These are phyloP conservation scores for Cynara cardunculus DNA, from an alignment of 129 eudicot genomes.

Conservation along the genomic window DNA sequence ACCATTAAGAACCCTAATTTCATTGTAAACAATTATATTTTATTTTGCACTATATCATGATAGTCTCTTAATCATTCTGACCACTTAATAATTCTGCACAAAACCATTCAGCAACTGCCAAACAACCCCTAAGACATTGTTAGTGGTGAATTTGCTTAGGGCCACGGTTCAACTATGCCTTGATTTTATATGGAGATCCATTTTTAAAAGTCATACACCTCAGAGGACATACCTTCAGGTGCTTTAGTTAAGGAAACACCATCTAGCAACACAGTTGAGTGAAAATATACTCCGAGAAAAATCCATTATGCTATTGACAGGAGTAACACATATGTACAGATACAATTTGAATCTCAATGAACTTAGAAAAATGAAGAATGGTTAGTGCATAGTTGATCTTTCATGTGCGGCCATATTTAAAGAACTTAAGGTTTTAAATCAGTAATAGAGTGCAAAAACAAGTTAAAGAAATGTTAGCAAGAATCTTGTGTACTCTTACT, in stretches of 20 bases:
- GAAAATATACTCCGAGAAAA: not conserved
- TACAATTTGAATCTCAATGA: not conserved
- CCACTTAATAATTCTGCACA: too few species aligned
- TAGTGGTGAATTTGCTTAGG: too few species aligned
- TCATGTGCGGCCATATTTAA: not conserved
- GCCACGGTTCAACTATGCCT: too few species aligned
- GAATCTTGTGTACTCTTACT: slow-evolving; percentile 40
- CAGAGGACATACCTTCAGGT: not conserved
- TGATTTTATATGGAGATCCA: too few species aligned
- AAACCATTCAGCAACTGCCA: too few species aligned
- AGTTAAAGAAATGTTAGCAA: not conserved
- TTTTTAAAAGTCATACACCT: not conserved
- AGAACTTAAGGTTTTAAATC: not conserved
- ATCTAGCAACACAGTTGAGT: not conserved
- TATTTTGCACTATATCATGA: too few species aligned
- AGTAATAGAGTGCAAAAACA: not conserved
- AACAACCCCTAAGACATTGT: too few species aligned
- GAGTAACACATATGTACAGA: not conserved
- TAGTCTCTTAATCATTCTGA: too few species aligned
- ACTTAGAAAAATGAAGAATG: not conserved
- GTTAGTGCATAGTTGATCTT: not conserved
- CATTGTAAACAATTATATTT: too few species aligned
- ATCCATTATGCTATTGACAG: not conserved
- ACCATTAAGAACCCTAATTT: too few species aligned
- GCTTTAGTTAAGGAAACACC: not conserved